Percentiles rank a stretch among this genome's conserved stretches.
Conservation (phyloP, 164 flowering plant genomes). For the Macadamia tetraphylla region DNA sequence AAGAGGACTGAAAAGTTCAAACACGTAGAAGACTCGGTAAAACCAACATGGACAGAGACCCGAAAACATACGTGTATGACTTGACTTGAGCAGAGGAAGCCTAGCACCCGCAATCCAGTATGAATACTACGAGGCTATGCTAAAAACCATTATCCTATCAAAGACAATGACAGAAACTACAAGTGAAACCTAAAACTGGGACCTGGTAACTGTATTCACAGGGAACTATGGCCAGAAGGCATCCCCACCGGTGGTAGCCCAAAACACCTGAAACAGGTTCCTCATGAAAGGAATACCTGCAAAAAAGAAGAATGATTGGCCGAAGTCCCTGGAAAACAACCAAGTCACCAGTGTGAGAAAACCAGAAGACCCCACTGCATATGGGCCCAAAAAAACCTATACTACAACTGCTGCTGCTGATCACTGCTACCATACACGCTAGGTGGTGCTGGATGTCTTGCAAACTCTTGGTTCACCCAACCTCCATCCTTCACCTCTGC, state of each 20-base stretch:
- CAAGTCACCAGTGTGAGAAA: constrained; percentile 7
- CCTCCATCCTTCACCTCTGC: background rate
- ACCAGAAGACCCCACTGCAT: constrained; percentile 27
- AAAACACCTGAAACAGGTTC: constrained; percentile 41
- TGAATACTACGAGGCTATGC: constrained; percentile 15
- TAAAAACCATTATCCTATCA: constrained; percentile 11
- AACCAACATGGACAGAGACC: constrained; percentile 7
- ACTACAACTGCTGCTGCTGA: background rate
- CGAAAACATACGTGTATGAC: constrained; percentile 5
- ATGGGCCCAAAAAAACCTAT: constrained; percentile 36
- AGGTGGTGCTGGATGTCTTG: background rate
- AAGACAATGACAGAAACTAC: background rate
- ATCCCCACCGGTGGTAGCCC: constrained; percentile 11
- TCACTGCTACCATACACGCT: constrained; percentile 9
- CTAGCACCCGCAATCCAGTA: constrained; percentile 4
- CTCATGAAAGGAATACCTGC: constrained; percentile 35
- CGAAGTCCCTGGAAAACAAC: constrained; percentile 31
- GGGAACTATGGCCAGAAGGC: constrained; percentile 28
- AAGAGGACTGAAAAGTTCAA: background rate
- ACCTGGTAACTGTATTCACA: constrained; percentile 23
- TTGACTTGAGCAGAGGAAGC: constrained; percentile 12
- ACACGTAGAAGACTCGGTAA: constrained; percentile 6
- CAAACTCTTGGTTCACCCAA: background rate
- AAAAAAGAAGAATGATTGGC: constrained; percentile 40
- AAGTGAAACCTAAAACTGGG: constrained; percentile 9